Conservation (phyloP, 2,329 filamentous ascomycete species). For the Dryadomyces sulphureus region DNA sequence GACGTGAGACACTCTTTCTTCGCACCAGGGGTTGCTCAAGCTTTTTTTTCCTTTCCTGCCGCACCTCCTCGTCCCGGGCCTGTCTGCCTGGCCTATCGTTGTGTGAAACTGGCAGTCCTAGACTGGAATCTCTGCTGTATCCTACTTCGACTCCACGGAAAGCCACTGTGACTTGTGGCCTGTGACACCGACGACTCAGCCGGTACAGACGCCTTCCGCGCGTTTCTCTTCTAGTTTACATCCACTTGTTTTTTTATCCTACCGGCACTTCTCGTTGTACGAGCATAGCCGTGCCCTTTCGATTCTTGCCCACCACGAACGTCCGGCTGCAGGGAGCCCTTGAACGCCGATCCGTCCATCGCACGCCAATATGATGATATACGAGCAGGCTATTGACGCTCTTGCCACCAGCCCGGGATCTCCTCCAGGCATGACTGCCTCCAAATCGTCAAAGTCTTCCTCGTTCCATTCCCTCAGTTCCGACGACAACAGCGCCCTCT, state of each 20-base stretch:
- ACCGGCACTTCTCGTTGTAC: neutral
- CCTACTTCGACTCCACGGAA: no score
- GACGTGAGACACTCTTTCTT: conserved; percentile 4
- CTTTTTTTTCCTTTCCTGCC: neutral
- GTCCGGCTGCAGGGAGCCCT: neutral
- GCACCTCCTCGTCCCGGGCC: neutral
- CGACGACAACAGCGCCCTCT: conserved; percentile 54
- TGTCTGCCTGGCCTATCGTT: no score
- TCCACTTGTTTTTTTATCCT: neutral
- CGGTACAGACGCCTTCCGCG: neutral
- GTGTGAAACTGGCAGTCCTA: neutral
- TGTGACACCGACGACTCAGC: no score
- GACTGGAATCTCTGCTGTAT: neutral
- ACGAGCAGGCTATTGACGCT: conserved; percentile 23
- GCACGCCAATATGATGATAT: conserved; percentile 24
- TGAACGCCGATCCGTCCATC: no score
- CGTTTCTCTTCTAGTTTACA: neutral
- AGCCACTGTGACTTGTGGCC: neutral
- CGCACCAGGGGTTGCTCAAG: neutral
- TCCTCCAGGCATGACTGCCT: conserved; percentile 63
- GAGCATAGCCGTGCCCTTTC: neutral
- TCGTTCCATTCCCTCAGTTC: conserved; percentile 70
- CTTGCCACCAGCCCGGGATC: conserved; percentile 41
- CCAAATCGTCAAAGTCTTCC: conserved; percentile 82
- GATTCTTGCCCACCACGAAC: no score